Conservation (phyloP, 2,329 filamentous ascomycete genomes). For the Alternaria panax region DNA sequence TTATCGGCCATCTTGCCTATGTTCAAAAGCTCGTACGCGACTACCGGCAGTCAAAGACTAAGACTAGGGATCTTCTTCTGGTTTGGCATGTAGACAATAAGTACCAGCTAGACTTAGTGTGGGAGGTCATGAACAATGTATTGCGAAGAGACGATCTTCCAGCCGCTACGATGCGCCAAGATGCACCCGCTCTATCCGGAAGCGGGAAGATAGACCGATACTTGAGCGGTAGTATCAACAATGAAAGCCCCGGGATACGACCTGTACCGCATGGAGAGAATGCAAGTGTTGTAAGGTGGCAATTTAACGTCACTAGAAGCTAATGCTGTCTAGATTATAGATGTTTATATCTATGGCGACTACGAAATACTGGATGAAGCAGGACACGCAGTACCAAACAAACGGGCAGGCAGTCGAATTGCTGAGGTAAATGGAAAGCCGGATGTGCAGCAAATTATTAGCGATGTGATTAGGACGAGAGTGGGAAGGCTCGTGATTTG, state of each 20-base stretch:
- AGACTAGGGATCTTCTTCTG: conserved; percentile 24
- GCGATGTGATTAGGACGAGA: conserved; percentile 12
- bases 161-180: not conserved
- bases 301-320: not conserved
- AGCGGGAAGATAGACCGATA: conserved; percentile 7
- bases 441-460: conserved; percentile 19
- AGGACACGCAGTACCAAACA: conserved; percentile 9
- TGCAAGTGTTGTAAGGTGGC: conserved; percentile 6
- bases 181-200: not conserved
- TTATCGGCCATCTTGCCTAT: conserved; percentile 19
- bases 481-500: conserved; percentile 21
- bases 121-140: conserved; percentile 14
- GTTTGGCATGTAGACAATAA: conserved; percentile 21
- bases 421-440: conserved; percentile 14
- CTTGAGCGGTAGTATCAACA: conserved; percentile 4
- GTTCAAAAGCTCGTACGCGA: conserved; percentile 19
- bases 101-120: conserved; percentile 14
- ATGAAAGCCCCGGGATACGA: conserved; percentile 7
- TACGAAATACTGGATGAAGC: conserved; percentile 14
- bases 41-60: conserved; percentile 14
- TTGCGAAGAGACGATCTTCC: conserved; percentile 12
- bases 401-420: conserved; percentile 8
- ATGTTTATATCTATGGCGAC: conserved; percentile 22
- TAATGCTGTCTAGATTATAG: conserved; percentile 18
- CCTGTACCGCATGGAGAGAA: conserved; percentile 15